Base-by-base conservation (phyloP, 2,329 filamentous ascomycete species). In the Diaporthe citriasiana region DNA sequence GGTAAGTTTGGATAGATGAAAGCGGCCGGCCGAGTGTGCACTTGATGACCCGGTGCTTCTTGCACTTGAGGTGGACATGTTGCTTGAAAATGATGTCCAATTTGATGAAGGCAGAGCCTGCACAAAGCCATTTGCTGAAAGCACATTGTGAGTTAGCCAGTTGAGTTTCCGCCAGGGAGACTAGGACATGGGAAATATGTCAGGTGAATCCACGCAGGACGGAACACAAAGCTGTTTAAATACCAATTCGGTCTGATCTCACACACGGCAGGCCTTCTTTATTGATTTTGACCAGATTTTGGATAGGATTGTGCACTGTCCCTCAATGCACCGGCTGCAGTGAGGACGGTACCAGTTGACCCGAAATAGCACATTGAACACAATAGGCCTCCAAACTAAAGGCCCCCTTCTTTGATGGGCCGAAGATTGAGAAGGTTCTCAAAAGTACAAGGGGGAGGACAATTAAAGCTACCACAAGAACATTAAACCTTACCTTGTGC, bases 161-260 rank as follows among this genome's bases (percentile, higher is more conserved):
- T 33, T 38, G 17, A 47, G 30, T 35, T 66, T 66, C 60, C 60
- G 22, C 60, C 30, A 66, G 42, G 60, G 60, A 66, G 45, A 50
- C 42, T 66, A 35, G 42, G 42, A 22, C 3, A 51, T 50, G 45
- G 30, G 4, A 27, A 66, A 25, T 38, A n/a, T 9, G 45, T 50
- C 15, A 22, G 13, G 30, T 35, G 13, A 27, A 38, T n/a, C 12
- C 30, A 17, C 13, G 1, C 17, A 10, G 19, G 6, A 8, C 30
- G 22, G 42, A 17, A 19, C 17, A 50, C 1, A 7, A 66, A 22
- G 7, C 13, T 3, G 30, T 22, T 66, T 47, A 50, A 50, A 19
- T 63, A 27, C 27, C 12, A 3, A 13, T 38, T 12, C 13, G 6
- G 6, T n/a, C 22, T 15, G 27, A 25, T 50, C 22, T 9, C 22